Base-by-base conservation (phyloP, 768 basidiomycete species). In the Daedaleopsis nitida region DNA sequence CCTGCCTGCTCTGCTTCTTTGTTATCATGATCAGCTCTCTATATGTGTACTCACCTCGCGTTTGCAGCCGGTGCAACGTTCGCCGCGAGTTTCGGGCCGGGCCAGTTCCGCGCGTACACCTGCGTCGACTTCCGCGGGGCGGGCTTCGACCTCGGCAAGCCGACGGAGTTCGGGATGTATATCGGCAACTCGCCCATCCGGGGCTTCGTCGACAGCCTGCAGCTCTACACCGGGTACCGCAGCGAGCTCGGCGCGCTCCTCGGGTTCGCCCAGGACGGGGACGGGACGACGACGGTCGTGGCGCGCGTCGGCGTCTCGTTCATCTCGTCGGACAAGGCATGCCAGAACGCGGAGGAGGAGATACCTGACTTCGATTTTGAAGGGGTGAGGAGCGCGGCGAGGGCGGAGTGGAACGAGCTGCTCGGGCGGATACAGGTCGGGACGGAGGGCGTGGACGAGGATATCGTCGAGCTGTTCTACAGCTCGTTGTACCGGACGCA, bases 271-370 rank as follows among this genome's bases (percentile, higher is more conserved):
- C 82, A 80, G 6, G 73, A 77, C 23, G 77, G 80, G 0, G 57
- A 66, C 7, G 65, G 69, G 3, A 11, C 59, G 65, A 82, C 81
- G 0, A 74, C 78, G 1, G 82, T 88, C 59, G 75, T 86, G 21
- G 84, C 77, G 1, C 82, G 86, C n/a, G 80, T 83, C 4, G 86
- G 87, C n/a, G 80, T 88, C 7, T 87, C 86, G 0, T 80, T 87
- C 64, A 83, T 87, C 54, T 87, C 86, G 5, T 74, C 76, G 21
- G 77, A 77, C 1, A 86, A 87, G 64, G 87, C 87, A 0, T 88
- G 86, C 65, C 65, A 73, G 3, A 87, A 85, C 62, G 86, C 86
- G 2, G 81, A 85, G 62, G 75, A 79, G 47, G 87, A 88, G 66
- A 84, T 88, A 8, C 81, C 83, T 0, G 73, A 80, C 58, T 86